phyloP scores from a whole-genome alignment of 495 filamentous ascomycete species.

The Lophiostoma macrostomum region DNA sequence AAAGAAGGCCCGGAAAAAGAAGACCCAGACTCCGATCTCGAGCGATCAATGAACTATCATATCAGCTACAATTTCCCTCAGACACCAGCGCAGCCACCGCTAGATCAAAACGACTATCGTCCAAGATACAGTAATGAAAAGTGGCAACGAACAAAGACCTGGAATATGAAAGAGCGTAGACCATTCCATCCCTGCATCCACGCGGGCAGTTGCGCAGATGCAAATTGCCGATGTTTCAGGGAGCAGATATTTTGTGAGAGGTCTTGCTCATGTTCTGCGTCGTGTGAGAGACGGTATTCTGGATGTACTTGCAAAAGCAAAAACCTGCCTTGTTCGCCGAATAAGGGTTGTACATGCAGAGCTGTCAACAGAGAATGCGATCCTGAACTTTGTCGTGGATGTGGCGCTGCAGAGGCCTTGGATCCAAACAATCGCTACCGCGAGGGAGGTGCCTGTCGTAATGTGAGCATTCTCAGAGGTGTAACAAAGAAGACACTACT shows the following conservation, averaged over 20 bases:
- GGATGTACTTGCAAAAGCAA: constrained; percentile 60
- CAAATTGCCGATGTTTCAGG: constrained; percentile 52
- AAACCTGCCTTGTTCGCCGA: constrained; percentile 48
- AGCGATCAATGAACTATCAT: not conserved
- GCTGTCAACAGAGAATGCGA: constrained; percentile 68
- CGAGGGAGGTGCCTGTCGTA: constrained; percentile 56
- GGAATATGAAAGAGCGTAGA: constrained; percentile 27
- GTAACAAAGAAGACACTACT: constrained; percentile 58
- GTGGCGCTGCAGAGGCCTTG: constrained; percentile 60
- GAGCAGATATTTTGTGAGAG: constrained; percentile 62
- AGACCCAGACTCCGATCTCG: not conserved
- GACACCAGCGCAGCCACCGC: not conserved
- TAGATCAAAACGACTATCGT: not conserved
- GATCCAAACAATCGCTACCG: constrained; percentile 59
- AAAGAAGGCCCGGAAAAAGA: not conserved
- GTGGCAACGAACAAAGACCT: constrained; percentile 13
- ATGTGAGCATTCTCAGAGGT: constrained; percentile 60
- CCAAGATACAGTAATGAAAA: not conserved
- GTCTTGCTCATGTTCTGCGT: constrained; percentile 58
- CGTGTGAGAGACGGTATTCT: constrained; percentile 61
- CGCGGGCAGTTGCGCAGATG: constrained; percentile 42
- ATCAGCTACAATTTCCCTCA: not conserved
- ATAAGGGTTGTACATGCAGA: constrained; percentile 56
- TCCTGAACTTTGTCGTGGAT: constrained; percentile 61
- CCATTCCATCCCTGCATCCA: constrained; percentile 45